Conservation (phyloP, 176 grass and related monocot genomes). For the Hyparrhenia diplandra region DNA sequence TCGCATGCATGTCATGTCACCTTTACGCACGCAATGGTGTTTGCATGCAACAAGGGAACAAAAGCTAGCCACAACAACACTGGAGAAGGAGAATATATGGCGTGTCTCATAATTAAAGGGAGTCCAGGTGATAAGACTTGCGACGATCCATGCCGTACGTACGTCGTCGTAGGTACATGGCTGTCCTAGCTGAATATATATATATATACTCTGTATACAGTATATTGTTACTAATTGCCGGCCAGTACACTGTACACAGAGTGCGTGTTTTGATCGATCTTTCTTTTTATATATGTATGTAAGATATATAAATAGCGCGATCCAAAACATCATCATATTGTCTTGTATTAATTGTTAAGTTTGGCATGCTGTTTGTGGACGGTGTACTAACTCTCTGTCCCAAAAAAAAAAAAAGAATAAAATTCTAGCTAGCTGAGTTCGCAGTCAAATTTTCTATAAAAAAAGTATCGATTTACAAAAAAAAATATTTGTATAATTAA, state of each 20-base stretch:
- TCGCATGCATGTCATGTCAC: constrained; percentile 55
- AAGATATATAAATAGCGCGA: too few relatives aligned
- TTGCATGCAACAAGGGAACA: constrained; percentile 25
- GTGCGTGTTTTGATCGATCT: neutral
- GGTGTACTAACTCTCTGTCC: too few relatives aligned
- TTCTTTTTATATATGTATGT: neutral
- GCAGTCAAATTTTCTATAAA: too few relatives aligned
- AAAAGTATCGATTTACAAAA: too few relatives aligned
- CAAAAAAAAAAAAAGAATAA: too few relatives aligned
- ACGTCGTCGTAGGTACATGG: too few relatives aligned
- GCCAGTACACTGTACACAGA: neutral
- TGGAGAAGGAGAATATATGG: constrained; percentile 53
- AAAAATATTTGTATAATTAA: too few relatives aligned
- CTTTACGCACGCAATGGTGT: constrained; percentile 38
- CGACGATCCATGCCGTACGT: neutral
- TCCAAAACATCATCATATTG: constrained; percentile 10
- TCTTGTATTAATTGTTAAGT: too few relatives aligned
- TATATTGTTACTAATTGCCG: neutral
- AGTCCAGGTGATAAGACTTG: constrained; percentile 29
- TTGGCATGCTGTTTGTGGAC: too few relatives aligned
- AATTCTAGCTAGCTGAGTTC: too few relatives aligned
- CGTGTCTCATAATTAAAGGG: constrained; percentile 46
- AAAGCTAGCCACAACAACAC: constrained; percentile 47
- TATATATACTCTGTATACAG: too few relatives aligned
- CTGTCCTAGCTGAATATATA: neutral